Evolutionary conservation across 768 basidiomycete genomes (phyloP).

Genomic region (Amyloporia xantha): DNA sequence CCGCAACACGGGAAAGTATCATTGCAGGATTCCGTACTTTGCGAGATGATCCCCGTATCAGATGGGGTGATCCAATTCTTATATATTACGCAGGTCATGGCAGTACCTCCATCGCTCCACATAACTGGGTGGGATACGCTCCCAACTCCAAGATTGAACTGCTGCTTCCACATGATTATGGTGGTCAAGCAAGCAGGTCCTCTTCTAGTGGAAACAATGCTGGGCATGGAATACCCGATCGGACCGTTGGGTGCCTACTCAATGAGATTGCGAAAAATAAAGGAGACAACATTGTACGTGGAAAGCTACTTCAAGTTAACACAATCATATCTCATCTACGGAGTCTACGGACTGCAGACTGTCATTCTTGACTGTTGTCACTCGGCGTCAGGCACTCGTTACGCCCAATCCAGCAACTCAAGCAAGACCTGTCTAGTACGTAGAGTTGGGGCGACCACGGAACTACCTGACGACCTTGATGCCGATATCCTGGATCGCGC

Average conservation of each 20-base stretch:
- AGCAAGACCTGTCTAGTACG: no score
- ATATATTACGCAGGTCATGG: conserved; percentile 44
- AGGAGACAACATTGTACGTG: conserved; percentile 40
- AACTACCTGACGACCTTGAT: no score
- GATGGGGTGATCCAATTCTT: conserved; percentile 26
- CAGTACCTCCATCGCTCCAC: conserved; percentile 27
- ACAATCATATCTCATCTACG: neutral
- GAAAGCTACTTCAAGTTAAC: no score
- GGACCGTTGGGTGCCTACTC: conserved; percentile 32
- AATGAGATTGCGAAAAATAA: conserved; percentile 31
- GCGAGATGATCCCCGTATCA: conserved; percentile 15
- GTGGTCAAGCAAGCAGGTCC: no score
- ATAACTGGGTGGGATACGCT: conserved; percentile 22
- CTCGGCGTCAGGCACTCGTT: conserved; percentile 33
- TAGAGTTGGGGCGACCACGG: no score
- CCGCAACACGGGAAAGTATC: conserved; percentile 33
- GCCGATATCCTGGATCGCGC: no score
- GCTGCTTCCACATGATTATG: conserved; percentile 31
- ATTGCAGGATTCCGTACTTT: conserved; percentile 22
- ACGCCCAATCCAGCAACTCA: no score
- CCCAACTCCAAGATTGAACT: conserved; percentile 29
- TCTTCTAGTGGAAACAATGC: conserved; percentile 18
- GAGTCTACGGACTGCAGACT: no score
- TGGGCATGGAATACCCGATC: conserved; percentile 43
- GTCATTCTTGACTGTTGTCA: conserved; percentile 44